phyloP scores from a whole-genome alignment of 345 rosid genomes.

The Durio zibethinus region DNA sequence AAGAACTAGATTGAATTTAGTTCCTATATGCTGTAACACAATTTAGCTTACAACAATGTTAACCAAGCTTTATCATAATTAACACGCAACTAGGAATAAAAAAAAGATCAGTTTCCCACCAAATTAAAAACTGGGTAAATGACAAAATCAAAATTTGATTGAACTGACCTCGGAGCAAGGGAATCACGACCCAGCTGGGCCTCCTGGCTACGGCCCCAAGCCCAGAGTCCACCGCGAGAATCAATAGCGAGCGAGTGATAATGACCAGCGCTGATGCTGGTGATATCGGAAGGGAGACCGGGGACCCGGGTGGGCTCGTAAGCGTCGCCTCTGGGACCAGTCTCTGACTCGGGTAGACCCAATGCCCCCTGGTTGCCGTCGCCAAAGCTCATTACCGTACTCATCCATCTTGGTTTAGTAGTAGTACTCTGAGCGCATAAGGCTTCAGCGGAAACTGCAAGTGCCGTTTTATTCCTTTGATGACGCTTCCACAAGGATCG shows the following conservation, averaged over 20 bases:
- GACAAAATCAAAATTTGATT: not conserved
- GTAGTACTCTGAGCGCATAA: not conserved
- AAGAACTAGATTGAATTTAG: not conserved
- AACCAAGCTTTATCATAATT: not conserved
- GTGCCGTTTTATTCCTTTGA: not conserved
- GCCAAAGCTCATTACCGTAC: constrained; percentile 80
- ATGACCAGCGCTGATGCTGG: constrained; percentile 59
- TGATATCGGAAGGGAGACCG: constrained; percentile 56
- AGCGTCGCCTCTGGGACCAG: constrained; percentile 57
- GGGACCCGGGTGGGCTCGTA: constrained; percentile 62
- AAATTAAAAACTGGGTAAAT: not conserved
- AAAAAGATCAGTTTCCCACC: not conserved
- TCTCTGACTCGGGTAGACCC: constrained; percentile 50
- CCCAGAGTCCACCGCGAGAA: constrained; percentile 68
- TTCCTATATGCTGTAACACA: not conserved
- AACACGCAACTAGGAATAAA: not conserved
- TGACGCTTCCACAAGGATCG: not conserved
- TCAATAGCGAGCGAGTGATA: constrained; percentile 93
- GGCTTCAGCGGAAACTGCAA: not conserved
- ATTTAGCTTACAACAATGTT: not conserved
- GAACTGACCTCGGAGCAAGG: constrained; percentile 36
- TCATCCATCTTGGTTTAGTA: constrained; percentile 21
- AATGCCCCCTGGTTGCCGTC: constrained; percentile 81
- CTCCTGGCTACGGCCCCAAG: constrained; percentile 90
- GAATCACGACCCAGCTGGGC: constrained; percentile 69